phyloP scores from a whole-genome alignment of 371 early-diverging fungal species.

The Rhizopus delemar region DNA sequence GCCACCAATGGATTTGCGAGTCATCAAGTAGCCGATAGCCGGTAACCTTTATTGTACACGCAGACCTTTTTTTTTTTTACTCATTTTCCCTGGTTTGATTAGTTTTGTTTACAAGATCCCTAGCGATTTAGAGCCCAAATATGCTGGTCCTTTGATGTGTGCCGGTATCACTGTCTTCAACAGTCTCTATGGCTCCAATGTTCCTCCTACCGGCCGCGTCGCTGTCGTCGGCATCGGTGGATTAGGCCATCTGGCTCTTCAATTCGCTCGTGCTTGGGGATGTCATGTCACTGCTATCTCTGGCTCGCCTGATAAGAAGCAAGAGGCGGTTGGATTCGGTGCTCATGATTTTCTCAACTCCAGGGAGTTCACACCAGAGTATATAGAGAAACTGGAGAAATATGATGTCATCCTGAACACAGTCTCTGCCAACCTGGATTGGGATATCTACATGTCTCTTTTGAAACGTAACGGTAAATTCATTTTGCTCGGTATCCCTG shows the following conservation, averaged over 20 bases:
- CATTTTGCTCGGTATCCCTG: constrained; percentile 56
- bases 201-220: constrained; percentile 53
- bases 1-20: constrained; percentile 48
- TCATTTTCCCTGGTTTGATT: not conserved
- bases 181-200: constrained; percentile 49
- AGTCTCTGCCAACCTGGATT: constrained; percentile 41
- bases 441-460: constrained; percentile 43
- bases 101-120: constrained; percentile 60
- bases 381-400: constrained; percentile 29
- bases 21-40: constrained; percentile 48
- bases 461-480: constrained; percentile 51
- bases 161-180: constrained; percentile 67
- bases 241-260: constrained; percentile 66
- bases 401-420: constrained; percentile 57
- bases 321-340: constrained; percentile 68
- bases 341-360: constrained; percentile 58
- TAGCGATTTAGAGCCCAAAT: constrained; percentile 44
- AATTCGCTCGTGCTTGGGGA: constrained; percentile 66
- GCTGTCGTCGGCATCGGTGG: constrained; percentile 74
- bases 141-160: constrained; percentile 65
- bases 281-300: constrained; percentile 50
- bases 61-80: not conserved
- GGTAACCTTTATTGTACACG: constrained; percentile 12
- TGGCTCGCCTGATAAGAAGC: constrained; percentile 50
- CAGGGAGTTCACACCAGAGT: constrained; percentile 37